Percentiles rank a stretch among this genome's conserved stretches.
Conservation (phyloP, 495 filamentous ascomycete genomes). For the Lasiosphaeria ovina region DNA sequence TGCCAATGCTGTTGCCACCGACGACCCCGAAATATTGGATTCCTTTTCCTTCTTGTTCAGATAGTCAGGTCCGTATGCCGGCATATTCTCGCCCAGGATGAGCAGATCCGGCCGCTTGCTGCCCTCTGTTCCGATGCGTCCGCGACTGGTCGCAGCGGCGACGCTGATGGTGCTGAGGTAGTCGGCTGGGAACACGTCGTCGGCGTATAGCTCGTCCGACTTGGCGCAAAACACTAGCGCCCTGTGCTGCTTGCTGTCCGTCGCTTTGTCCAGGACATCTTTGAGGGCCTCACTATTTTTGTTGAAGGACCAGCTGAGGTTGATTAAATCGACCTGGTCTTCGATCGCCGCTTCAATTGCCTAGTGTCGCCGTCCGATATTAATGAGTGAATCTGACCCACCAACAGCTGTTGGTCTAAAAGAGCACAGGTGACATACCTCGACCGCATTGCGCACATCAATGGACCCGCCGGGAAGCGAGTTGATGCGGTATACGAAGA, state of each 20-base stretch:
- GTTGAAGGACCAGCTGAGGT: conserved; percentile 13
- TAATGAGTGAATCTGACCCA: background rate
- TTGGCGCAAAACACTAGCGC: conserved; percentile 9
- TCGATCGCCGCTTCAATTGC: conserved; percentile 8
- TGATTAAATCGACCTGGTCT: conserved; percentile 9
- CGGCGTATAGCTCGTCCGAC: conserved; percentile 8
- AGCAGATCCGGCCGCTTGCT: conserved; percentile 7
- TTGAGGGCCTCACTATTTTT: conserved; percentile 1
- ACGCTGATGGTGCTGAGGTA: conserved; percentile 7
- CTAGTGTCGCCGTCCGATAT: background rate
- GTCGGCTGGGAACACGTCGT: conserved; percentile 7
- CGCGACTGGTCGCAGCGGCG: conserved; percentile 7
- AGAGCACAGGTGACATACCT: background rate
- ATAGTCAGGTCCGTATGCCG: conserved; percentile 1
- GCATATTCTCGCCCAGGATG: conserved; percentile 11
- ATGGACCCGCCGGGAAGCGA: conserved; percentile 2
- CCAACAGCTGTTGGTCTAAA: background rate
- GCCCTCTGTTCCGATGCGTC: conserved; percentile 3
- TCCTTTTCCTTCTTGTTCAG: background rate
- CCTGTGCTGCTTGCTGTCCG: background rate
- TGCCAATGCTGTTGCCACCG: conserved; percentile 7
- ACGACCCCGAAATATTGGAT: conserved; percentile 10
- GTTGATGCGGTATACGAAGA: conserved; percentile 5
- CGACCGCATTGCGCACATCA: background rate
- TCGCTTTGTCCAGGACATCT: conserved; percentile 5